Percentiles rank a stretch among this genome's conserved stretches.
Conservation (phyloP, 2,329 filamentous ascomycete genomes). For the Penicillium sp. region DNA sequence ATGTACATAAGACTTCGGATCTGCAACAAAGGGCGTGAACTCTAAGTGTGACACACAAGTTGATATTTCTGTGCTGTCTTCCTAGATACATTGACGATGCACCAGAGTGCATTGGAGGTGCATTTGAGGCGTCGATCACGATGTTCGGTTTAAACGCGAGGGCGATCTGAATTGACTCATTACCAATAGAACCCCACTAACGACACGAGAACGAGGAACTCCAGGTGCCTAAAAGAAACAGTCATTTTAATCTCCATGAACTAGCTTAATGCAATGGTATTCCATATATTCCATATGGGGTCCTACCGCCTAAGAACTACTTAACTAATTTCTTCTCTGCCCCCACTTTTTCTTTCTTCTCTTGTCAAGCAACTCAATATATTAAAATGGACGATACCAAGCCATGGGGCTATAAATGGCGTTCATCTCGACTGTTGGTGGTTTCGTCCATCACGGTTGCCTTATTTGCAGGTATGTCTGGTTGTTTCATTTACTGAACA, state of each 20-base stretch:
- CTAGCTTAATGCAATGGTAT: neutral
- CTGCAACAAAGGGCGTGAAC: conserved; percentile 2
- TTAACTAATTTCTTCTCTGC: neutral
- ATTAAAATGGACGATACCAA: conserved; percentile 5
- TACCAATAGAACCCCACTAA: neutral
- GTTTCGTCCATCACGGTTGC: conserved; percentile 10
- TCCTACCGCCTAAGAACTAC: neutral
- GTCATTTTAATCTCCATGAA: no score
- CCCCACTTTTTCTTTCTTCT: conserved; percentile 5
- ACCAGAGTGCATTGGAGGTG: neutral
- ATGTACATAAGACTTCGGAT: neutral
- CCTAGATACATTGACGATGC: neutral
- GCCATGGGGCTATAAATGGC: conserved; percentile 11
- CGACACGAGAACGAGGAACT: neutral
- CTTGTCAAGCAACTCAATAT: neutral
- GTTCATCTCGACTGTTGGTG: conserved; percentile 8
- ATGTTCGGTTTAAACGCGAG: neutral
- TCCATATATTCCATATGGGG: neutral
- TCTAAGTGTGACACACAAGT: conserved; percentile 4
- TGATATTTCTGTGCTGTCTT: neutral
- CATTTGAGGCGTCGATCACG: conserved; percentile 4
- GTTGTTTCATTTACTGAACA: neutral
- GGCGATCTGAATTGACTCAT: conserved; percentile 1
- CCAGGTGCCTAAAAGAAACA: neutral
- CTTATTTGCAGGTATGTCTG: conserved; percentile 11